These are phyloP conservation scores for Acanthamoeba rhysodes DNA, from an alignment of 208 protist species.

Conservation along the genomic window DNA sequence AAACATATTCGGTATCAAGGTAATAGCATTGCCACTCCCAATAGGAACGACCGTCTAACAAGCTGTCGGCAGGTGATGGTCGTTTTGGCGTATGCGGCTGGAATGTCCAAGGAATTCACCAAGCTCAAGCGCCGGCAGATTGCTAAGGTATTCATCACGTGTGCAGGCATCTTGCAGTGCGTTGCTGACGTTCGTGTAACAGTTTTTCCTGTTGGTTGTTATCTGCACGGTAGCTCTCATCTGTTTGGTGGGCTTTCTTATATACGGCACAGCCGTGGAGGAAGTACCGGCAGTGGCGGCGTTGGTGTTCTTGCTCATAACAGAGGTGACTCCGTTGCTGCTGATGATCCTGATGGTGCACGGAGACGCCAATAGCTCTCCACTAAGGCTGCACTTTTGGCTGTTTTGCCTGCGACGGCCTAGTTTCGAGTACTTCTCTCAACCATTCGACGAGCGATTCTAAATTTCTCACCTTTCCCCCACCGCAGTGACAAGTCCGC, in stretches of 20 bases:
- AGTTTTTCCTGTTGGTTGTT: not conserved
- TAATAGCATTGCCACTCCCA: not conserved
- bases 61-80: not conserved
- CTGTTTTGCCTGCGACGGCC: not conserved
- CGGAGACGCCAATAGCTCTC: not conserved
- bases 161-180: too few species aligned
- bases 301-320: not conserved
- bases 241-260: not conserved
- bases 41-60: not conserved
- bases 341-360: not conserved
- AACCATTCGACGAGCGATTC: too few species aligned
- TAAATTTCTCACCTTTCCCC: too few species aligned
- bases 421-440: not conserved
- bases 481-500: too few species aligned
- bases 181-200: not conserved
- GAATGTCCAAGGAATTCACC: not conserved
- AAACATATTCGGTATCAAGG: not conserved
- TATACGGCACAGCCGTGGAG: not conserved
- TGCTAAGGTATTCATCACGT: not conserved
- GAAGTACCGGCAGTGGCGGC: not conserved
- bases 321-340: not conserved
- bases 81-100: not conserved
- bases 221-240: not conserved
- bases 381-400: not conserved
- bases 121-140: not conserved